A percentile compares a stretch with the other conserved stretches of the same genome.
phyloP scores from a whole-genome alignment of 139 green algal species.

The Chlamydomonas incerta region DNA sequence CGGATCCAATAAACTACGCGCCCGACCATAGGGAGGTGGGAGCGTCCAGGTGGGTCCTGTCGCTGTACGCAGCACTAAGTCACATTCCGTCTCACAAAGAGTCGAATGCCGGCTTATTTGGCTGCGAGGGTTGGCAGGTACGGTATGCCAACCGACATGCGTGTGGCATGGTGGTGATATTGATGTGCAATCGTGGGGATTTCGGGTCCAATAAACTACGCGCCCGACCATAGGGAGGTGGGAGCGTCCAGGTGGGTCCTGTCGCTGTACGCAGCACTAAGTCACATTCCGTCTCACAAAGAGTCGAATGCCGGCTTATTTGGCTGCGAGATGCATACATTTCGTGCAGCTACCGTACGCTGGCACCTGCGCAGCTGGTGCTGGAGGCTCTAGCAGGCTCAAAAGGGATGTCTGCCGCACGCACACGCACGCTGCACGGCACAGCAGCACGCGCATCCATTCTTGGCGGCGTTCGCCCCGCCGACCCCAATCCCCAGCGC shows the following conservation, averaged over 20 bases:
- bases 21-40: not conserved
- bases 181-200: too few species aligned
- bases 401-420: not conserved
- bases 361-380: too few species aligned
- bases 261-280: slow-evolving; percentile 23
- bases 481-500: too few species aligned
- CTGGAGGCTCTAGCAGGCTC: too few species aligned
- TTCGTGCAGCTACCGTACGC: too few species aligned
- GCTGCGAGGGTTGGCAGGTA: slow-evolving; percentile 14
- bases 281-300: slow-evolving; percentile 37
- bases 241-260: slow-evolving; percentile 13
- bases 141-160: too few species aligned
- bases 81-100: slow-evolving; percentile 26
- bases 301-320: slow-evolving; percentile 34
- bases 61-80: slow-evolving; percentile 32
- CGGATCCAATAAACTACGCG: slow-evolving; percentile 8
- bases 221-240: not conserved
- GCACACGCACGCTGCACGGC: not conserved
- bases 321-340: slow-evolving; percentile 16
- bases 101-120: slow-evolving; percentile 32
- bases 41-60: slow-evolving; percentile 1
- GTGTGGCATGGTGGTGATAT: too few species aligned
- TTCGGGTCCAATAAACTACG: slow-evolving; percentile 14
- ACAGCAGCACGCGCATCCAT: too few species aligned
- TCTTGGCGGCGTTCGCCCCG: too few species aligned